These are phyloP conservation scores for Colletotrichum sp. DNA, from an alignment of 2,329 filamentous ascomycete genomes.

Conservation along the genomic window DNA sequence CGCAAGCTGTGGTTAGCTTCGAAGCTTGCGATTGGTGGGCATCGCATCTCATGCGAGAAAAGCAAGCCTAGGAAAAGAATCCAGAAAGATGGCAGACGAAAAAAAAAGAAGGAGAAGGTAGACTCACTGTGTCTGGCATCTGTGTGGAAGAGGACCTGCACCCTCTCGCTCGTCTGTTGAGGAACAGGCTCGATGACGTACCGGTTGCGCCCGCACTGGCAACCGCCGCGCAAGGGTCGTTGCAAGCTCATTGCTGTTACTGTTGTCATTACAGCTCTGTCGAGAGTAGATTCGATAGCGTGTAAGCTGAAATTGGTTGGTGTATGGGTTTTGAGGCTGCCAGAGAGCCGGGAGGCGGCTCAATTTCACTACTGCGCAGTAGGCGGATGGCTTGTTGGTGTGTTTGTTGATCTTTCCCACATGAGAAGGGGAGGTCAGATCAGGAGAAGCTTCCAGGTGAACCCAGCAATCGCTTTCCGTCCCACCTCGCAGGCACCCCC, in stretches of 20 bases:
- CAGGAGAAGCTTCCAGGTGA: constrained; percentile 21
- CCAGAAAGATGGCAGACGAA: neutral
- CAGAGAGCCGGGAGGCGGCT: neutral
- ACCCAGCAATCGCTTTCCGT: constrained; percentile 1
- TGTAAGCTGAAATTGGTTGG: neutral
- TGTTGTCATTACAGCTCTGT: neutral
- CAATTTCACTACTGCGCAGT: neutral
- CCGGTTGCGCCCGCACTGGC: constrained; percentile 84
- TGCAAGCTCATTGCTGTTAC: constrained; percentile 45
- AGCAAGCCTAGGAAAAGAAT: neutral
- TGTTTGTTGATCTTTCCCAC: constrained; percentile 7
- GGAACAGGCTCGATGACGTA: constrained; percentile 76
- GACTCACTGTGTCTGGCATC: constrained; percentile 74
- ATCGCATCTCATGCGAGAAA: neutral
- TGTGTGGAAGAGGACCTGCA: constrained; percentile 78
- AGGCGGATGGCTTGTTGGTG: neutral
- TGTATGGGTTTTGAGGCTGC: neutral
- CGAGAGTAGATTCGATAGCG: neutral
- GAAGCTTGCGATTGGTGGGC: neutral
- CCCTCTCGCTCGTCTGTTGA: constrained; percentile 55
- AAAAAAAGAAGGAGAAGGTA: neutral
- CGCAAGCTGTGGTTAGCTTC: constrained; percentile 19
- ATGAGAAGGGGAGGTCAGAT: neutral
- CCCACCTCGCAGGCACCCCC: neutral
- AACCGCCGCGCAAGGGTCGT: constrained; percentile 73